A percentile compares a stretch with the other conserved stretches of the same genome.
Conservation (phyloP, 106 monocot genomes). For the Apostasia ramifera region DNA sequence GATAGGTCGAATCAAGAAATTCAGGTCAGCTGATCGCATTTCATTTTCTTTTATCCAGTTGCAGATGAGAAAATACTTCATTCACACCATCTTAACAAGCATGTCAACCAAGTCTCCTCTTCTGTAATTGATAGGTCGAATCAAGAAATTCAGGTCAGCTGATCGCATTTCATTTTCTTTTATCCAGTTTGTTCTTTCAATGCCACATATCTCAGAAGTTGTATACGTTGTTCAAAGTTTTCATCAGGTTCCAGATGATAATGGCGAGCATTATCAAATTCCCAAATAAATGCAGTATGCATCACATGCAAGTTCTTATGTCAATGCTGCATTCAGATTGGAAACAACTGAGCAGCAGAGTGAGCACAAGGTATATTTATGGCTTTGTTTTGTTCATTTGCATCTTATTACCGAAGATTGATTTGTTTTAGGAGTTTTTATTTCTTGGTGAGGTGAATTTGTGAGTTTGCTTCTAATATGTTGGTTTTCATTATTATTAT, state of each 20-base stretch:
- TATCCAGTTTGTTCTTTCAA: neutral
- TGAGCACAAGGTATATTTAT: conserved; percentile 15
- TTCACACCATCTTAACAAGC: conserved; percentile 21
- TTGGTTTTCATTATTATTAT: too few relatives aligned
- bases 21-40: conserved; percentile 36
- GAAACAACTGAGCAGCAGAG: conserved; percentile 24
- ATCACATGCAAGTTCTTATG: conserved; percentile 20
- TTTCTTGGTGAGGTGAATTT: too few relatives aligned
- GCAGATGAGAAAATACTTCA: too few relatives aligned
- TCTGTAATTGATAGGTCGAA: conserved; percentile 11
- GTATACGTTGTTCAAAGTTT: conserved; percentile 3
- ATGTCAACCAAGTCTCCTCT: conserved; percentile 20
- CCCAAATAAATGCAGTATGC: conserved; percentile 19
- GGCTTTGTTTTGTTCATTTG: too few relatives aligned
- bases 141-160: conserved; percentile 33
- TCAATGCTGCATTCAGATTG: conserved; percentile 19
- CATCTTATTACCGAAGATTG: too few relatives aligned
- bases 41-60: neutral
- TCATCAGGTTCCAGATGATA: conserved; percentile 45
- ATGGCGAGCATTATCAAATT: conserved; percentile 15
- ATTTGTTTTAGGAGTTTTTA: too few relatives aligned
- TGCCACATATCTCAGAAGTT: neutral
- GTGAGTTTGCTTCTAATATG: too few relatives aligned
- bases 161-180: neutral
- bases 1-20: conserved; percentile 23